phyloP scores from a whole-genome alignment of 2,329 filamentous ascomycete genomes.

The Fusarium domesticum region DNA sequence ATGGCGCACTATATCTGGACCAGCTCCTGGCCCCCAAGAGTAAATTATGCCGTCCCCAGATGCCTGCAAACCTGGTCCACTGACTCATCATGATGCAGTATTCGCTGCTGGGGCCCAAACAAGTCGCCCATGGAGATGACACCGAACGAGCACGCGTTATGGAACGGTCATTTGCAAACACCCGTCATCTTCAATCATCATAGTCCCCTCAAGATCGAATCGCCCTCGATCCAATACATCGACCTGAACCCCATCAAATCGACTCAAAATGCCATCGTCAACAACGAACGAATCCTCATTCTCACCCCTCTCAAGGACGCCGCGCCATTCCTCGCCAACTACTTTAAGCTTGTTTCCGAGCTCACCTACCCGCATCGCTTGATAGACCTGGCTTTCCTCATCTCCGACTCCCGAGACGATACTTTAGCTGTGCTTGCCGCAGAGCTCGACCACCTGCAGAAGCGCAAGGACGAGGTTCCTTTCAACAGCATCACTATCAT shows the following conservation, averaged over 20 bases:
- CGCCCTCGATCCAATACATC: conserved; percentile 71
- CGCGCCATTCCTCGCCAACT: conserved; percentile 74
- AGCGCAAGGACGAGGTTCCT: conserved; percentile 71
- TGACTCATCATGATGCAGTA: conserved; percentile 53
- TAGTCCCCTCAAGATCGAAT: conserved; percentile 79
- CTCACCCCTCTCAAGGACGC: conserved; percentile 92
- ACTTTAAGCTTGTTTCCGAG: conserved; percentile 88
- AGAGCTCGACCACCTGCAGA: conserved; percentile 86
- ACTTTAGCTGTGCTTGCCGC: conserved; percentile 81
- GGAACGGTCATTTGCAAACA: conserved; percentile 84
- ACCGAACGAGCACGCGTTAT: conserved; percentile 82
- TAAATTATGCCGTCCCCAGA: conserved; percentile 49
- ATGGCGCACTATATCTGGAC: conserved; percentile 82
- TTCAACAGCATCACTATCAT: conserved; percentile 84
- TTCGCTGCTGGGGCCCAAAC: conserved; percentile 93
- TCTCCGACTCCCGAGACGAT: conserved; percentile 88
- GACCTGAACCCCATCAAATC: conserved; percentile 84
- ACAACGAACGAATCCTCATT: conserved; percentile 85
- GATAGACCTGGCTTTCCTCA: conserved; percentile 92
- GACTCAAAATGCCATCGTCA: conserved; percentile 71
- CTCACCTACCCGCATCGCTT: conserved; percentile 92
- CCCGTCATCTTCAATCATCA: conserved; percentile 97
- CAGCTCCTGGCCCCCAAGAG: conserved; percentile 88
- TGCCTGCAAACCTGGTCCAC: background rate
- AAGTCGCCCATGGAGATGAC: conserved; percentile 97